These are phyloP conservation scores for Psilocybe cubensis DNA, from an alignment of 768 basidiomycete genomes.

Conservation along the genomic window DNA sequence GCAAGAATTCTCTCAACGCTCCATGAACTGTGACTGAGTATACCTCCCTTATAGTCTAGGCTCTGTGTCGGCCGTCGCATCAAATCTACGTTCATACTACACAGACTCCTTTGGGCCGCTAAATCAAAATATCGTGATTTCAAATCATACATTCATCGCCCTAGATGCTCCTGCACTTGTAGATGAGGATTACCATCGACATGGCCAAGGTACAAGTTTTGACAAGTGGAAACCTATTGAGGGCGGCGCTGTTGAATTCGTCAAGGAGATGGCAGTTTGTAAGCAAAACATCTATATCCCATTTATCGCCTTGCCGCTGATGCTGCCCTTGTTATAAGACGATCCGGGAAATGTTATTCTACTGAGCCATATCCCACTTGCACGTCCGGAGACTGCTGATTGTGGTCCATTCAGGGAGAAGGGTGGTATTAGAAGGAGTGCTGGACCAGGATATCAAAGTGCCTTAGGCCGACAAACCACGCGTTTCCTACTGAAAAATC, in stretches of 20 bases:
- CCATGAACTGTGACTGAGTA: neutral
- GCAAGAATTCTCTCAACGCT: neutral
- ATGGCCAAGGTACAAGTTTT: constrained; percentile 51
- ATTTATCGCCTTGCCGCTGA: constrained; percentile 5
- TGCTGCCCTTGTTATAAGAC: constrained; percentile 23
- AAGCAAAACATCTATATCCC: constrained; percentile 17
- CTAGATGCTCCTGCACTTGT: constrained; percentile 81
- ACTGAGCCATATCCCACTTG: constrained; percentile 86
- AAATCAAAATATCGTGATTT: constrained; percentile 62
- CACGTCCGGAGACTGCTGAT: constrained; percentile 68
- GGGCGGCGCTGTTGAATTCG: constrained; percentile 63
- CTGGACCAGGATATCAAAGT: constrained; percentile 82
- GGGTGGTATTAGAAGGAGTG: constrained; percentile 72
- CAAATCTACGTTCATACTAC: constrained; percentile 62
- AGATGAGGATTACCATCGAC: constrained; percentile 78
- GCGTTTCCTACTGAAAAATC: constrained; percentile 64
- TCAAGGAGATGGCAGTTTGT: constrained; percentile 49
- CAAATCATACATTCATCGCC: constrained; percentile 73
- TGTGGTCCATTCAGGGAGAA: constrained; percentile 82
- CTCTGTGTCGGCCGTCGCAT: constrained; percentile 50
- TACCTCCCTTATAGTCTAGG: constrained; percentile 49
- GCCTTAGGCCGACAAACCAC: constrained; percentile 83
- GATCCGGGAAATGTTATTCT: constrained; percentile 58
- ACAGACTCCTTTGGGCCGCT: constrained; percentile 66
- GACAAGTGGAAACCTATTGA: constrained; percentile 57